A percentile compares a stretch with the other conserved stretches of the same genome.
Conservation (phyloP, 2,329 filamentous ascomycete species). For the Phialophora chinensis region DNA sequence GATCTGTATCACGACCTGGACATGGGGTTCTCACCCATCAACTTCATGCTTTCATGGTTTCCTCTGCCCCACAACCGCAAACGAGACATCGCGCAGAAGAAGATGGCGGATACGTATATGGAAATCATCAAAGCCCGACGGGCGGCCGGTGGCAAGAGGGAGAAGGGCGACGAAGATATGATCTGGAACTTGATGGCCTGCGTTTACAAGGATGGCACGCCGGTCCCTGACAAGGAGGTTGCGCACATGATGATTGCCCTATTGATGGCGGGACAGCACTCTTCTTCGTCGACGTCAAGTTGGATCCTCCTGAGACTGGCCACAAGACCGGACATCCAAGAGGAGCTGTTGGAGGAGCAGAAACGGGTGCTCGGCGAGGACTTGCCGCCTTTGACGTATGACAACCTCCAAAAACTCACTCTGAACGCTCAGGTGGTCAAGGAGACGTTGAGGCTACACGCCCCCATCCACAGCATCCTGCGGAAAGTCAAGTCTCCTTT, state of each 20-base stretch:
- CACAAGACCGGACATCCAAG: slow-evolving; percentile 69
- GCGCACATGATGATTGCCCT: slow-evolving; percentile 87
- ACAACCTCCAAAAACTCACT: slow-evolving; percentile 64
- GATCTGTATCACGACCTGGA: slow-evolving; percentile 81
- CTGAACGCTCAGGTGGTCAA: slow-evolving; percentile 70
- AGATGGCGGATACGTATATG: slow-evolving; percentile 73
- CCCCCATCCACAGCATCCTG: slow-evolving; percentile 75
- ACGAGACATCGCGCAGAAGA: slow-evolving; percentile 72
- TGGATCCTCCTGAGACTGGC: slow-evolving; percentile 80
- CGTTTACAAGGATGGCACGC: slow-evolving; percentile 73
- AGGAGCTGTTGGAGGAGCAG: slow-evolving; percentile 74
- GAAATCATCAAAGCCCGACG: slow-evolving; percentile 72
- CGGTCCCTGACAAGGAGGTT: slow-evolving; percentile 74
- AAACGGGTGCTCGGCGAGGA: slow-evolving; percentile 59
- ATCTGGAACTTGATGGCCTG: slow-evolving; percentile 80
- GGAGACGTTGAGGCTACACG: slow-evolving; percentile 73
- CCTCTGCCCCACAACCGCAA: slow-evolving; percentile 77
- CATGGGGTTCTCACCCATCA: slow-evolving; percentile 78
- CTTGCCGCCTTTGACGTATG: slow-evolving; percentile 64
- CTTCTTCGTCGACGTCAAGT: slow-evolving; percentile 75
- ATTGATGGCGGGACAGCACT: slow-evolving; percentile 84
- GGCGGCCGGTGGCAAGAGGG: slow-evolving; percentile 49
- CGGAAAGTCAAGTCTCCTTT: slow-evolving; percentile 73
- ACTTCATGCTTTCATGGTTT: slow-evolving; percentile 81
- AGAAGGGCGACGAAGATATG: slow-evolving; percentile 68